Evolutionary conservation across 139 green algal species (phyloP).

Genomic region (Chlorella vulgaris): DNA sequence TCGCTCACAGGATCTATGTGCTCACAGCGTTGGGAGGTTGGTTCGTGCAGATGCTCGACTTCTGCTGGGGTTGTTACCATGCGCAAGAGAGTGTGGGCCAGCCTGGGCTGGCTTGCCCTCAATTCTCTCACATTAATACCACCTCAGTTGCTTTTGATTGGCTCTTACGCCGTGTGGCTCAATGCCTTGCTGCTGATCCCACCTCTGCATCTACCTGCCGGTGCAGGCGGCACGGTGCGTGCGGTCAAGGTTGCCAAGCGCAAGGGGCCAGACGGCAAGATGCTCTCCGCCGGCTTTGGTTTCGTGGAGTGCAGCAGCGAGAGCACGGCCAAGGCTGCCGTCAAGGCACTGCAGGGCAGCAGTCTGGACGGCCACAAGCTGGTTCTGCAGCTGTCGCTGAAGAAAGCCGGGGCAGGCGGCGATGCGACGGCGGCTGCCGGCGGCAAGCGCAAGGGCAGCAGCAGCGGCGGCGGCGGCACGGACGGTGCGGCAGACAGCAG

Average conservation of each 20-base stretch:
- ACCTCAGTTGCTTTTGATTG: no score
- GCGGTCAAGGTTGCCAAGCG: conserved; percentile 59
- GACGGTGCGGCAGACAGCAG: no score
- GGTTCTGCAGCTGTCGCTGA: conserved; percentile 73
- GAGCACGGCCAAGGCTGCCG: conserved; percentile 63
- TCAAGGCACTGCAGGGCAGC: conserved; percentile 75
- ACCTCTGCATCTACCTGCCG: conserved; percentile 1
- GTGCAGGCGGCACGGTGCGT: conserved; percentile 61
- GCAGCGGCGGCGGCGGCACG: no score
- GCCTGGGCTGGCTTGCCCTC: no score
- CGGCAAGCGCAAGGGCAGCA: neutral
- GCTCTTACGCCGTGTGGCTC: no score
- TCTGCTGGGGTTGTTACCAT: no score
- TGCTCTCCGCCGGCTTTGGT: conserved; percentile 82
- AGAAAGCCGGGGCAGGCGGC: conserved; percentile 10
- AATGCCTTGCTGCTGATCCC: neutral
- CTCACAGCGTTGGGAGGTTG: neutral
- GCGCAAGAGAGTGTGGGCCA: no score
- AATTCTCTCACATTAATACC: no score
- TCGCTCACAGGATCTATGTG: conserved; percentile 34
- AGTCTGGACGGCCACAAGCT: conserved; percentile 93
- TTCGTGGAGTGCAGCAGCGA: conserved; percentile 89
- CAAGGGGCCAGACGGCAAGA: conserved; percentile 61
- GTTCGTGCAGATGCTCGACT: neutral
- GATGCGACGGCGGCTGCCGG: conserved; percentile 3